Base-by-base conservation (phyloP, 352 stramenopile genomes). In the Pelagophyceae sp. region DNA sequence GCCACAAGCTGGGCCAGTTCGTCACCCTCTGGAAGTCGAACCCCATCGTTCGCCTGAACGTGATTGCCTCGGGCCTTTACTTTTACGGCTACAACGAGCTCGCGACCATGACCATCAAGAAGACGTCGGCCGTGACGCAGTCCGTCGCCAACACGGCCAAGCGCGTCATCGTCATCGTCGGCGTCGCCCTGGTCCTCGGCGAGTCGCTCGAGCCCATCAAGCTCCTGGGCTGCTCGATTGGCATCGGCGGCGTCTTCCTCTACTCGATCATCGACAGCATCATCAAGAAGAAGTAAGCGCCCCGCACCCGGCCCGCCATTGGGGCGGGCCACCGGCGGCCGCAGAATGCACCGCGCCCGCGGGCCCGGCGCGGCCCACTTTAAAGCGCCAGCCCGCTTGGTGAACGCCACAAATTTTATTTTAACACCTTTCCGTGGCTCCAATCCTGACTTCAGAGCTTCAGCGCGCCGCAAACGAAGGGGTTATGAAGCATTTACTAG, bases 101-200 rank as follows among this genome's bases (percentile, higher is more conserved):
- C 72, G 83, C 88, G n/a, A 91, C 88, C 58, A 90, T 92, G 86
- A 91, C 87, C 38, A 78, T 91, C 6, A 92, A 91, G 81, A 92
- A 92, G 85, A 92, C 87, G 75, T 82, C 82, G 65, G 86, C 87
- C 54, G 87, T 92, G n/a, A 91, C 87, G 25, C 82, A 90, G 79
- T 89, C 83, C 51, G 86, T 91, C 63, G 86, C 86, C 61, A 92
- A 91, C 80, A 92, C 87, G 50, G 87, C 87, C 72, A 91, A 91
- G 81, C 82, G 86, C 82, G 86, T 91, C 37, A 91, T 92, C 83
- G 87, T 91, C 70, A 91, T 92, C 83, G 85, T 92, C 63, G 87
- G 87, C 77, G 85, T 90, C 50, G 87, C 87, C 35, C 77, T 91
- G 65, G 85, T 90, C 23, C 77, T 92, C 38, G 87, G 70, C n/a